Conservation (phyloP, 2,329 filamentous ascomycete species). For the Penicillium glabrum region DNA sequence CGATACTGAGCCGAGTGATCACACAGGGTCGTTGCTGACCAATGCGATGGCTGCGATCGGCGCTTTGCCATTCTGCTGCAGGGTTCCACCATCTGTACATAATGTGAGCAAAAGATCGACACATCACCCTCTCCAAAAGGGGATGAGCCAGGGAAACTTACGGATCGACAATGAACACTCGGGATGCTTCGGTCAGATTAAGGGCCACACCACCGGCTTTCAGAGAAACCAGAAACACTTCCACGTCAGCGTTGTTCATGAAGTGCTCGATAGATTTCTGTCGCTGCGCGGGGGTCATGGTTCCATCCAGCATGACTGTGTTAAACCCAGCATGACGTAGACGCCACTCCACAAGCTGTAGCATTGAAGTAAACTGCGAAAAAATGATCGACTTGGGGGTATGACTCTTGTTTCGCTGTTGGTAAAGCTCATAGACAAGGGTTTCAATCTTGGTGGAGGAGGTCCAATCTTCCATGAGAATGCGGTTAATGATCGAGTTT, state of each 20-base stretch:
- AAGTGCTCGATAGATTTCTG: constrained; percentile 95
- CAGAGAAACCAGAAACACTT: constrained; percentile 92
- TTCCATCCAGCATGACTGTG: constrained; percentile 96
- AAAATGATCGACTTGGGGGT: constrained; percentile 98
- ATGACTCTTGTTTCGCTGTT: constrained; percentile 85
- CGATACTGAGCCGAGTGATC: constrained; percentile 91
- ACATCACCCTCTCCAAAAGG: background rate
- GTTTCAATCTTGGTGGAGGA: constrained; percentile 98
- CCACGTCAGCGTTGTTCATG: constrained; percentile 91
- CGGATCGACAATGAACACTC: constrained; percentile 95
- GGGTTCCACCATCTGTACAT: constrained; percentile 89
- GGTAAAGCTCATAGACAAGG: constrained; percentile 90
- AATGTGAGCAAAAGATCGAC: constrained; percentile 25
- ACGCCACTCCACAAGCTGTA: constrained; percentile 96
- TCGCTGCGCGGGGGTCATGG: constrained; percentile 91
- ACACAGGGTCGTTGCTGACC: constrained; percentile 91
- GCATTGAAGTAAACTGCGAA: constrained; percentile 95
- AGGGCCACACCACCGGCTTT: constrained; percentile 95
- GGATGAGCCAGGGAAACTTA: constrained; percentile 53
- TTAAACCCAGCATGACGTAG: constrained; percentile 95
- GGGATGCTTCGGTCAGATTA: constrained; percentile 90
- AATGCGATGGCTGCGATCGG: constrained; percentile 91
- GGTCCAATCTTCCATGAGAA: constrained; percentile 98
- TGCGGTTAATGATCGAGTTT: constrained; percentile 95
- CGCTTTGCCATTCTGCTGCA: constrained; percentile 99